These are phyloP conservation scores for Trichoderma lentiforme DNA, from an alignment of 2,329 filamentous ascomycete species.

Conservation along the genomic window DNA sequence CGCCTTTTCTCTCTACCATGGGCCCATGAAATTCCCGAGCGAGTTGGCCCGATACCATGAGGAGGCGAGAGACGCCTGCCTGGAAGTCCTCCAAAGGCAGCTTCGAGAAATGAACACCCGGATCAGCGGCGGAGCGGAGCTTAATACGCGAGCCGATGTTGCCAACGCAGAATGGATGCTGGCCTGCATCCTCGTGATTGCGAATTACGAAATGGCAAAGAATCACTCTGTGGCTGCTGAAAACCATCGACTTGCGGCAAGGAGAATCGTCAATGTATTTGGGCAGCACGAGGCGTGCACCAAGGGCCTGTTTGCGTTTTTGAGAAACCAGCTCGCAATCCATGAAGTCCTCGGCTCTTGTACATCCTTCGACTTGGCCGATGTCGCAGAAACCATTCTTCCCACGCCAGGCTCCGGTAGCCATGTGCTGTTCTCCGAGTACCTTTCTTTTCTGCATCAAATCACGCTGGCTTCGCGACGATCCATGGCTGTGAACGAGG, in stretches of 20 bases:
- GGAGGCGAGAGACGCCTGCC: constrained; percentile 28
- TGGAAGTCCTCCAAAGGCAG: constrained; percentile 26
- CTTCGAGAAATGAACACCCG: constrained; percentile 27
- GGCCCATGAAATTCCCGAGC: constrained; percentile 23
- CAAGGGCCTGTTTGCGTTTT: constrained; percentile 27
- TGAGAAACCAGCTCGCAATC: constrained; percentile 30
- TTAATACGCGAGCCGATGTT: constrained; percentile 25
- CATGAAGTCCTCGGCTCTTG: constrained; percentile 29
- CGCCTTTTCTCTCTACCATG: constrained; percentile 29
- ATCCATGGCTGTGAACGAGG: background rate
- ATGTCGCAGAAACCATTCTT: constrained; percentile 24
- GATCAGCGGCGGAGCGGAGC: constrained; percentile 23
- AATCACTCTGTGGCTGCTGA: constrained; percentile 27
- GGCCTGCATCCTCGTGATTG: constrained; percentile 31
- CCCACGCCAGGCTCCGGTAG: constrained; percentile 22
- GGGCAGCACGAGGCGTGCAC: constrained; percentile 21
- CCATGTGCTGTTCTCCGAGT: constrained; percentile 27
- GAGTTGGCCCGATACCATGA: constrained; percentile 26
- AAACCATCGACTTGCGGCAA: constrained; percentile 28
- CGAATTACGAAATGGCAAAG: constrained; percentile 31
- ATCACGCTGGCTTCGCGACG: constrained; percentile 24
- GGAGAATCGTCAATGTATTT: constrained; percentile 31
- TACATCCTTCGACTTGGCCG: constrained; percentile 27
- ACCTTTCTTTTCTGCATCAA: constrained; percentile 23
- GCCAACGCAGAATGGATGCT: constrained; percentile 31